A percentile compares a stretch with the other conserved stretches of the same genome.
These are phyloP conservation scores for Pelargonium cotyledonis DNA, from an alignment of 441 rosid genomes.

Conservation along the genomic window DNA sequence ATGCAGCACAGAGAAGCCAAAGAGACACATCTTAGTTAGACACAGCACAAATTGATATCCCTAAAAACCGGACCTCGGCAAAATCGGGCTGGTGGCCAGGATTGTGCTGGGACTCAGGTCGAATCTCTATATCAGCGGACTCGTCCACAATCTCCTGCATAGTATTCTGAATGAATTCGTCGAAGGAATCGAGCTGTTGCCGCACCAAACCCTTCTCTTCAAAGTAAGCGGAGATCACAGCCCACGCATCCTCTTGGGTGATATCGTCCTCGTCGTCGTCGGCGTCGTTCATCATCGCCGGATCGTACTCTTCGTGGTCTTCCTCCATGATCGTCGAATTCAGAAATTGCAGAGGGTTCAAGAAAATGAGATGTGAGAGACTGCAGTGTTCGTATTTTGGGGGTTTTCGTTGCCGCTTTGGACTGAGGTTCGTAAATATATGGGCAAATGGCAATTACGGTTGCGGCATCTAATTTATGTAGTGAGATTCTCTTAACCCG, in stretches of 20 bases:
- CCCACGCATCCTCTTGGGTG: constrained; percentile 93
- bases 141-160: constrained; percentile 95
- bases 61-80: constrained; percentile 52
- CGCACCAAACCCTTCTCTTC: constrained; percentile 94
- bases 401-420: too few relatives aligned
- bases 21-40: too few relatives aligned
- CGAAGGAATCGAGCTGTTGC: constrained; percentile 92
- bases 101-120: constrained; percentile 92
- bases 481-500: too few relatives aligned
- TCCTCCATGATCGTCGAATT: too few relatives aligned
- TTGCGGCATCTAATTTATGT: too few relatives aligned
- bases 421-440: too few relatives aligned
- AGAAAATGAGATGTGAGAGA: too few relatives aligned
- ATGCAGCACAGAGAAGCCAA: too few relatives aligned
- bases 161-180: constrained; percentile 91
- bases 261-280: constrained; percentile 73
- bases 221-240: constrained; percentile 87
- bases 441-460: too few relatives aligned
- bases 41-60: background rate
- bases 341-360: too few relatives aligned
- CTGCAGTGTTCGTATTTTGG: too few relatives aligned
- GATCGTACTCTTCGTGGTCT: constrained; percentile 2
- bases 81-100: constrained; percentile 87
- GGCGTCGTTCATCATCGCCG: constrained; percentile 22
- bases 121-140: constrained; percentile 84